Evolutionary conservation across 441 rosid species (phyloP), one percentile per base, ranked within the genome.

Genomic region (Mallotus repandus): DNA sequence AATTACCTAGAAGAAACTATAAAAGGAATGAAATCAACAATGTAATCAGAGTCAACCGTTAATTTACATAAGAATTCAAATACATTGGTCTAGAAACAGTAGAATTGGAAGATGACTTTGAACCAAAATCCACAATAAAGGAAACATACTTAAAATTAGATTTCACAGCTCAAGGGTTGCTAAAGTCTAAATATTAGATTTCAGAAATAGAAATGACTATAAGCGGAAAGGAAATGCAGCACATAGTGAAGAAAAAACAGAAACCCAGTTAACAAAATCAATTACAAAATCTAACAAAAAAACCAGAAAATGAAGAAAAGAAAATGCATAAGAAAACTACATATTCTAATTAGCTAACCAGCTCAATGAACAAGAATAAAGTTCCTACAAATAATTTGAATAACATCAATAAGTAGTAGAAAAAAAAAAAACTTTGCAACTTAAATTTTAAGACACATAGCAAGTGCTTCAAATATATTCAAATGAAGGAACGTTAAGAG

Each of bases 1-100:
- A 58, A 18, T 35, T 67, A 19, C 49, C 50, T 2, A 63, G 50
- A 8, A 66, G 58, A 38, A 52, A 61, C 57, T 8, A 53, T 22
- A 32, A 57, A 25, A 59, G 54, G 70, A 18, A 73, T 9, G 3
- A 58, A 49, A 67, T 60, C 61, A 61, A 61, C 60, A 68, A 54
- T 52, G 68, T 15, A 60, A 15, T 21, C 29, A 50, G 64, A 35
- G 41, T 38, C 41, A 38, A 3, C 41, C 41, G 4, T 5, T 35
- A 35, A 38, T 38, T 38, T 38, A 38, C 41, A 38, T 0, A 38
- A 38, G 41, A 38, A 38, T 38, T 38, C 41, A 38, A 38, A 61
- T 25, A 52, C 19, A 76, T 9, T 66, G 49, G 68, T 58, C 35
- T 66, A 67, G 18, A 41, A 29, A 59, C 19, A 52, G 63, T 8